phyloP scores from a whole-genome alignment of 2,329 filamentous ascomycete species.

The Paradendryphiella salina region DNA sequence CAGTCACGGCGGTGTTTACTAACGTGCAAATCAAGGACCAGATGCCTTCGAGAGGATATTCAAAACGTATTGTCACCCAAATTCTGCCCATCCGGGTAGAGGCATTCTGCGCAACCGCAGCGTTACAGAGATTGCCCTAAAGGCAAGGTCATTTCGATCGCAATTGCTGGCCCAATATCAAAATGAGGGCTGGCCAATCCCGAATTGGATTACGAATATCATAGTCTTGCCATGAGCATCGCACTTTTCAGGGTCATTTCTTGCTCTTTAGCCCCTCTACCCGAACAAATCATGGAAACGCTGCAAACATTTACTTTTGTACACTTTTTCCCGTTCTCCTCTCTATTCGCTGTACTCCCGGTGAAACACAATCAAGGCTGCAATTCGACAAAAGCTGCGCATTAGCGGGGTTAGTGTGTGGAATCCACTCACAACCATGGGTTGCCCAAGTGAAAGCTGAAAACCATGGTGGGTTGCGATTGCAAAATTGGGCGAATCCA shows the following conservation, averaged over 20 bases:
- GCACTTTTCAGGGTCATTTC: no score
- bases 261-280: not conserved
- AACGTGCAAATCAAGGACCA: conserved; percentile 17
- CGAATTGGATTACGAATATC: conserved; percentile 35
- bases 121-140: conserved; percentile 34
- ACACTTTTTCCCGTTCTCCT: no score
- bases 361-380: no score
- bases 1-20: not conserved
- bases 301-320: not conserved
- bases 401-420: no score
- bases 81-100: not conserved
- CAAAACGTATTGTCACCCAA: conserved; percentile 27
- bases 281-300: not conserved
- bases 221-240: conserved; percentile 26
- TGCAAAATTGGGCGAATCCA: no score
- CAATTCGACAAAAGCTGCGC: no score
- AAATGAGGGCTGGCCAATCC: conserved; percentile 26
- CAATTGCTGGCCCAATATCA: conserved; percentile 18
- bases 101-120: conserved; percentile 34
- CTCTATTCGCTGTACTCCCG: no score
- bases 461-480: no score
- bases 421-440: no score
- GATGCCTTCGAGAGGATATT: conserved; percentile 40
- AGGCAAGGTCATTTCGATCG: conserved; percentile 28
- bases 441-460: no score